Percentiles rank a stretch among this genome's conserved stretches.
These are phyloP conservation scores for Phanerochaete carnosa DNA, from an alignment of 768 basidiomycete species.

Conservation along the genomic window DNA sequence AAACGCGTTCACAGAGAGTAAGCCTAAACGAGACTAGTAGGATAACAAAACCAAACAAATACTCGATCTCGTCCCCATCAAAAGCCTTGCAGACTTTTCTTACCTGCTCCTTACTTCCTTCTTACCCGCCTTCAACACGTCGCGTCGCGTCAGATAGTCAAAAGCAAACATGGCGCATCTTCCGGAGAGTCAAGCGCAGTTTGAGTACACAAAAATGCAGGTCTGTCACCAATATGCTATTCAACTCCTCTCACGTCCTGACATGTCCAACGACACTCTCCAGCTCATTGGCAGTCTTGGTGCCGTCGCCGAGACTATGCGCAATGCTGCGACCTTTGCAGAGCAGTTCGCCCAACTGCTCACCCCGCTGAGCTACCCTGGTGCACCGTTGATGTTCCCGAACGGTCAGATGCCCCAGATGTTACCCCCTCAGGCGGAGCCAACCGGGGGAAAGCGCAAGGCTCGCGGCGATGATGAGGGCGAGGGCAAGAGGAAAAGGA, in stretches of 20 bases:
- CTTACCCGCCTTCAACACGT: constrained; percentile 26
- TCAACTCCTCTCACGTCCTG: neutral
- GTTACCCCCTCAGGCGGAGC: constrained; percentile 17
- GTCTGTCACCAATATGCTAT: constrained; percentile 13
- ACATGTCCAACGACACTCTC: neutral
- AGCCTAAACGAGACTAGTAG: constrained; percentile 5
- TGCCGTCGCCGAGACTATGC: constrained; percentile 60
- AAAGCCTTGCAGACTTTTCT: constrained; percentile 34
- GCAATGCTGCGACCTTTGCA: constrained; percentile 55
- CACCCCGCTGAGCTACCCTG: constrained; percentile 30
- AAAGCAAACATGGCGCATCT: constrained; percentile 17
- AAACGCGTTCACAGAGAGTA: neutral
- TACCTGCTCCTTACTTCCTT: constrained; percentile 31
- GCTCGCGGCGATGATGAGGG: constrained; percentile 16
- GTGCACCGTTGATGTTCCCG: constrained; percentile 8
- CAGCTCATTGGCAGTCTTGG: constrained; percentile 56
- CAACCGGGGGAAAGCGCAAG: constrained; percentile 53
- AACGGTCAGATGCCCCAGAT: constrained; percentile 19
- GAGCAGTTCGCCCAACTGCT: constrained; percentile 57
- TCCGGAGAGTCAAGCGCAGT: constrained; percentile 20
- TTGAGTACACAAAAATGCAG: constrained; percentile 30
- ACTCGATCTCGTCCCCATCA: constrained; percentile 16
- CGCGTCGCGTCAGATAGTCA: constrained; percentile 23
- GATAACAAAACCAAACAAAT: constrained; percentile 26
- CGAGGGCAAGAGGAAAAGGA: constrained; percentile 44